Percentiles rank a stretch among this genome's conserved stretches.
Conservation (phyloP, 768 basidiomycete species). For the Lactifluus subvellereus region DNA sequence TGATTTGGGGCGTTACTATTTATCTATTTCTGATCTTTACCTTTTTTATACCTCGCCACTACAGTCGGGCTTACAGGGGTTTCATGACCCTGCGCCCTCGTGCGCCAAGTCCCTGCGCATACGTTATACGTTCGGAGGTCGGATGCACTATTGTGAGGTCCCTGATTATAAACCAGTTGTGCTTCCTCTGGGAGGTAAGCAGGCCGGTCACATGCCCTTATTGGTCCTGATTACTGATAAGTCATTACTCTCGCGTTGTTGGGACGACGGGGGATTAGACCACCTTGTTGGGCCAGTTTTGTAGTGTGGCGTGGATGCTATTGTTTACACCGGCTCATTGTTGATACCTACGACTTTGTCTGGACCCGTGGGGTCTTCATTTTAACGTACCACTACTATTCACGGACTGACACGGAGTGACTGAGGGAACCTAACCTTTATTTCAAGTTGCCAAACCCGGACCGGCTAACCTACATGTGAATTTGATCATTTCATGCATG, state of each 20-base stretch:
- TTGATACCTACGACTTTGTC: slow-evolving; percentile 7
- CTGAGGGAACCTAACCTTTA: slow-evolving; percentile 4
- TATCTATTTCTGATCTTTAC: not conserved
- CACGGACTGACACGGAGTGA: not conserved
- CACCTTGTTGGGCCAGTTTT: slow-evolving; percentile 16
- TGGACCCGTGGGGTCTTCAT: slow-evolving; percentile 2
- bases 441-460: not conserved
- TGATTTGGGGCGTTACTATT: slow-evolving; percentile 1
- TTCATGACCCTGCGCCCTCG: slow-evolving; percentile 80
- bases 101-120: slow-evolving; percentile 63
- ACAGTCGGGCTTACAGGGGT: slow-evolving; percentile 75
- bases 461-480: not conserved
- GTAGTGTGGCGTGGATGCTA: slow-evolving; percentile 11
- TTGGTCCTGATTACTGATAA: slow-evolving; percentile 6
- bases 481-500: not conserved
- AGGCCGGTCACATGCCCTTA: slow-evolving; percentile 15
- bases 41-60: slow-evolving; percentile 1
- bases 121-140: slow-evolving; percentile 70
- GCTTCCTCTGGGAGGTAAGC: slow-evolving; percentile 68
- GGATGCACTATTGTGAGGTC: slow-evolving; percentile 71
- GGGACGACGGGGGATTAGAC: slow-evolving; percentile 20
- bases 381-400: slow-evolving; percentile 3
- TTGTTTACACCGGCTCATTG: slow-evolving; percentile 13
- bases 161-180: slow-evolving; percentile 64
- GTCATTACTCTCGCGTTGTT: slow-evolving; percentile 8